phyloP scores from a whole-genome alignment of 148 eudicot genomes.

The Nepenthes mirabilis region DNA sequence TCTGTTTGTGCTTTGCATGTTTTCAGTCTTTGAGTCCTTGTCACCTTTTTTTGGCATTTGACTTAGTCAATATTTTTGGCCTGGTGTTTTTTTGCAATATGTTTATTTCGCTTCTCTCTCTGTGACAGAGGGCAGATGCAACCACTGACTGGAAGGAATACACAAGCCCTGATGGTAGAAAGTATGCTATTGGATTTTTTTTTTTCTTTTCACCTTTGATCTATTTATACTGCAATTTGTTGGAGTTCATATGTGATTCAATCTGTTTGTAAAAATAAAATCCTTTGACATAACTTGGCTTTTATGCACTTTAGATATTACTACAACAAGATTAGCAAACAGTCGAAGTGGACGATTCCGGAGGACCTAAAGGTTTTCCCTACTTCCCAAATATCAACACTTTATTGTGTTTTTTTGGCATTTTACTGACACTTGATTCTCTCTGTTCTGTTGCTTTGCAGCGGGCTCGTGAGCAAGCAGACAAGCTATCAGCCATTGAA shows the following conservation, averaged over 20 bases:
- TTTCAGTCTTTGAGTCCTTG: neutral
- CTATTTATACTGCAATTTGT: conserved; percentile 1
- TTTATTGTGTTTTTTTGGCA: neutral
- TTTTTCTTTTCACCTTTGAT: neutral
- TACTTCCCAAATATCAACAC: neutral
- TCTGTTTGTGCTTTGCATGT: neutral
- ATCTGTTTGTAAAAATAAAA: neutral
- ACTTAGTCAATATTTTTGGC: too few relatives aligned
- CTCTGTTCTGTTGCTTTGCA: conserved; percentile 19
- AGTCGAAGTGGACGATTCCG: conserved; percentile 87
- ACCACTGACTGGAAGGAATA: conserved; percentile 92
- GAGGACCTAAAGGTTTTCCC: conserved; percentile 74
- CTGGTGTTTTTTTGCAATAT: neutral
- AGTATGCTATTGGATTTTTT: conserved; percentile 28
- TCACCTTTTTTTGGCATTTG: neutral
- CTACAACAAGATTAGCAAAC: conserved; percentile 66
- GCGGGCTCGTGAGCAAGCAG: conserved; percentile 68
- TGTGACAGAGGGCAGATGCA: conserved; percentile 88
- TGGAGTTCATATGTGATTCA: neutral
- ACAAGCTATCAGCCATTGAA: conserved; percentile 18
- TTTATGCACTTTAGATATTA: conserved; percentile 46
- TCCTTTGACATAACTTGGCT: conserved; percentile 5
- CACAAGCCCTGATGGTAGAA: conserved; percentile 66
- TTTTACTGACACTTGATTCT: neutral
- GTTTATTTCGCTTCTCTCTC: conserved; percentile 6